Evolutionary conservation across 2,329 filamentous ascomycete species (phyloP).

Genomic region (Xylaria sp.): DNA sequence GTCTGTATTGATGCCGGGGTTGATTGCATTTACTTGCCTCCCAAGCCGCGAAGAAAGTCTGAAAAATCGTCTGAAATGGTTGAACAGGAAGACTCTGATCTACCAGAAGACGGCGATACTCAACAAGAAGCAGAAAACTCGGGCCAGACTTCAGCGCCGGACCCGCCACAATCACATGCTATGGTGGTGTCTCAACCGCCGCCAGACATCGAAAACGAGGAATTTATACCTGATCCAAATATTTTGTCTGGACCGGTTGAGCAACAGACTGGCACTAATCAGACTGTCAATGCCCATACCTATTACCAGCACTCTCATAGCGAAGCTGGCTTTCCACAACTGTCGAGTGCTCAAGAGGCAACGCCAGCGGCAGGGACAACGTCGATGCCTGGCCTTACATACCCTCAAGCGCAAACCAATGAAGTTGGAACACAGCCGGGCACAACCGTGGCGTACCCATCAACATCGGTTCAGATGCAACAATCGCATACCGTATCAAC

Average conservation of each 20-base stretch:
- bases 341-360: constrained; percentile 27
- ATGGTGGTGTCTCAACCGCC: constrained; percentile 19
- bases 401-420: constrained; percentile 39
- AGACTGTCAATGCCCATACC: constrained; percentile 37
- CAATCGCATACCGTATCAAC: constrained; percentile 31
- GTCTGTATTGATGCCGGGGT: constrained; percentile 45
- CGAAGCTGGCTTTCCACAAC: constrained; percentile 39
- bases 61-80: constrained; percentile 40
- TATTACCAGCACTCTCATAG: constrained; percentile 41
- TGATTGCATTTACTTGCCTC: constrained; percentile 47
- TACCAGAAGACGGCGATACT: constrained; percentile 34
- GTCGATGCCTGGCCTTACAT: constrained; percentile 30
- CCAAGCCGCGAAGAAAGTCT: constrained; percentile 47
- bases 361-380: constrained; percentile 23
- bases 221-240: constrained; percentile 51
- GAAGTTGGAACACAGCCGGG: constrained; percentile 34
- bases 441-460: constrained; percentile 33
- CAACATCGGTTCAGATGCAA: constrained; percentile 29
- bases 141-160: constrained; percentile 10
- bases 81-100: constrained; percentile 38
- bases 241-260: constrained; percentile 46
- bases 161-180: constrained; percentile 7
- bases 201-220: constrained; percentile 48
- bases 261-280: constrained; percentile 36
- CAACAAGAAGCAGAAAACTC: constrained; percentile 15